These are phyloP conservation scores for Brassica juncea DNA, from an alignment of 345 rosid genomes.

Conservation along the genomic window DNA sequence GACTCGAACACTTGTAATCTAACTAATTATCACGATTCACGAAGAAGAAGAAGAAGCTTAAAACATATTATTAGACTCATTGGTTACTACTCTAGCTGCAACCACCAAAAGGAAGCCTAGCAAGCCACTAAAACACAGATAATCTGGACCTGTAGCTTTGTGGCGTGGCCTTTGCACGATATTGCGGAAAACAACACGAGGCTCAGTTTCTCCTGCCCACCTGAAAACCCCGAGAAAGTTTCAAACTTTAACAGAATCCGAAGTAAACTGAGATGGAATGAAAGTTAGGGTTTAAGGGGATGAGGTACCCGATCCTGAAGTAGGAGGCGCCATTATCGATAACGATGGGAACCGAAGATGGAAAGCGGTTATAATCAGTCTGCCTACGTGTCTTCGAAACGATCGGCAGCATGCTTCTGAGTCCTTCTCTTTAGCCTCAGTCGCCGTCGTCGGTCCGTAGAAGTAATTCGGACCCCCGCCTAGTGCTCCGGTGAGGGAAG, in stretches of 20 bases:
- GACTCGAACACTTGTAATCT: neutral
- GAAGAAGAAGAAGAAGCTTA: neutral
- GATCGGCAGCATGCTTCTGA: conserved; percentile 49
- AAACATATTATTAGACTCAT: conserved; percentile 7
- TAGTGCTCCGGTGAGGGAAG: conserved; percentile 24
- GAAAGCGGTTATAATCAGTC: conserved; percentile 64
- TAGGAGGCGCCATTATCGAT: conserved; percentile 97
- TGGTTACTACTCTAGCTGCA: neutral
- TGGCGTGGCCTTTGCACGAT: conserved; percentile 97
- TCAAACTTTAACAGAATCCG: neutral
- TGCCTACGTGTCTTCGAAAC: conserved; percentile 62
- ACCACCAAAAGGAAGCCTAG: neutral
- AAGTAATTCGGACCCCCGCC: neutral
- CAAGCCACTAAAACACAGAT: no score
- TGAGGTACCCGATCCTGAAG: conserved; percentile 87
- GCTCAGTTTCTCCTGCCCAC: conserved; percentile 98
- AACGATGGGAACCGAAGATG: conserved; percentile 81
- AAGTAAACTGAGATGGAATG: neutral
- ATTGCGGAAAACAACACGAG: conserved; percentile 91
- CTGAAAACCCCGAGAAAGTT: conserved; percentile 32
- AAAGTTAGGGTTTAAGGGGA: conserved; percentile 43
- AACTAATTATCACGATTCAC: no score
- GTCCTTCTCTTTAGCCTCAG: neutral
- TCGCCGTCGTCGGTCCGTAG: conserved; percentile 14
- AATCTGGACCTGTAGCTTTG: conserved; percentile 68